Conservation (phyloP, 2,329 filamentous ascomycete species). For the Dendrostoma leiphaemia region DNA sequence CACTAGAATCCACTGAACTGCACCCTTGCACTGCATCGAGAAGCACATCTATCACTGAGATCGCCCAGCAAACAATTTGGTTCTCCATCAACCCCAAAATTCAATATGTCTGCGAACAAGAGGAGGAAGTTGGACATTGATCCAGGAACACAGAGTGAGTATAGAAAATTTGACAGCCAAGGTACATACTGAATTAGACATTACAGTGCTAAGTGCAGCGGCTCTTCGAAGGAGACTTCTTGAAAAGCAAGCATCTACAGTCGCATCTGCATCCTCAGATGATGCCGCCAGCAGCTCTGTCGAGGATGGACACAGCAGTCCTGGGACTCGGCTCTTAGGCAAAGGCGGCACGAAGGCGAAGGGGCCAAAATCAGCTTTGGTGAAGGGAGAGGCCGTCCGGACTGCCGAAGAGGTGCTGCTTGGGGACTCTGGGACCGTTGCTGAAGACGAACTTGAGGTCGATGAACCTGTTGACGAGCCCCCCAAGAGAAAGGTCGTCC, state of each 20-base stretch:
- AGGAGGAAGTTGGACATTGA: slow-evolving; percentile 39
- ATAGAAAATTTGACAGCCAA: slow-evolving; percentile 11
- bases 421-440: slow-evolving; percentile 11
- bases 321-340: neutral
- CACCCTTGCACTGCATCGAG: neutral
- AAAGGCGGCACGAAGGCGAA: neutral
- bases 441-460: slow-evolving; percentile 15
- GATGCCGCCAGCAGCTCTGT: neutral
- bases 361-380: neutral
- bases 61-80: too few relatives aligned
- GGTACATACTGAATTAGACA: neutral
- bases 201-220: slow-evolving; percentile 41
- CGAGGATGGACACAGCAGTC: neutral
- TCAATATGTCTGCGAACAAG: slow-evolving; percentile 27
- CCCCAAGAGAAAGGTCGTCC: slow-evolving; percentile 22
- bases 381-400: neutral
- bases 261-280: neutral
- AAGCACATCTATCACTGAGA: neutral
- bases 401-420: slow-evolving; percentile 12
- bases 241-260: slow-evolving; percentile 20
- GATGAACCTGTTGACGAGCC: slow-evolving; percentile 22
- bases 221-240: slow-evolving; percentile 39
- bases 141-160: slow-evolving; percentile 33
- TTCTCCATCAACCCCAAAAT: too few relatives aligned
- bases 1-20: neutral